Base-by-base conservation (phyloP, 1,284 basidiomycete species). In the Erythrobasidium hasegawianum region DNA sequence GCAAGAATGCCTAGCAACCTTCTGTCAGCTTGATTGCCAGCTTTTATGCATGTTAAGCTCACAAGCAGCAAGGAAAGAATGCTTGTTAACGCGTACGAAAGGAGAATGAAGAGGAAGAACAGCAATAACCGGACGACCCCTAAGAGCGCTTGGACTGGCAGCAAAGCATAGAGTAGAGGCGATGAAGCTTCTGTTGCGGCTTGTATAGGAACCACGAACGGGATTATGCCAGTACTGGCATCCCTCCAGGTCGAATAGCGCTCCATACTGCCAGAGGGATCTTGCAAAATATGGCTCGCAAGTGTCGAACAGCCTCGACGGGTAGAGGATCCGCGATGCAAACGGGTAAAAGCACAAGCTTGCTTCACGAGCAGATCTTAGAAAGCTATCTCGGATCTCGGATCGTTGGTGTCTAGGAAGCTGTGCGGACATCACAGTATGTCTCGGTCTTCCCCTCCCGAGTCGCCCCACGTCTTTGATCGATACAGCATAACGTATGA, bases 191-290 rank as follows among this genome's bases (percentile, higher is more conserved):
- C 54, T 20, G 38, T 53, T 10, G 52, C 61, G 39, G 61, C 54
- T 22, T 38, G 61, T 11, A 64, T 54, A 4, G 61, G 61, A 22
- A 47, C 43, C 22, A 61, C 59, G 18, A 61, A 61, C 0, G 59
- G 59, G 4, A 52, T 39, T 13, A 61, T 53, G 22, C 59, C 59
- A 27, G 40, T 61, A 9, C 49, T 53, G 7, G 59, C 26, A 43
- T 61, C 59, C 43, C 59, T 26, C 59, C 59, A 61, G 27, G 59
- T 61, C 39, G 59, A 61, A 27, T 53, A 61, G 38, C 54, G 52
- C 39, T 61, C 59, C 59, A 61, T 61, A 20, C 33, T 11, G 33
- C 11, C 33, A 33, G 11, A 11, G n/a, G n/a, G n/a, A n/a, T n/a
- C n/a, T n/a, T n/a, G n/a, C n/a, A n/a, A n/a, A n/a, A n/a, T n/a